Evolutionary conservation across 2,329 filamentous ascomycete genomes (phyloP).

Genomic region (Thielaviopsis euricoi): DNA sequence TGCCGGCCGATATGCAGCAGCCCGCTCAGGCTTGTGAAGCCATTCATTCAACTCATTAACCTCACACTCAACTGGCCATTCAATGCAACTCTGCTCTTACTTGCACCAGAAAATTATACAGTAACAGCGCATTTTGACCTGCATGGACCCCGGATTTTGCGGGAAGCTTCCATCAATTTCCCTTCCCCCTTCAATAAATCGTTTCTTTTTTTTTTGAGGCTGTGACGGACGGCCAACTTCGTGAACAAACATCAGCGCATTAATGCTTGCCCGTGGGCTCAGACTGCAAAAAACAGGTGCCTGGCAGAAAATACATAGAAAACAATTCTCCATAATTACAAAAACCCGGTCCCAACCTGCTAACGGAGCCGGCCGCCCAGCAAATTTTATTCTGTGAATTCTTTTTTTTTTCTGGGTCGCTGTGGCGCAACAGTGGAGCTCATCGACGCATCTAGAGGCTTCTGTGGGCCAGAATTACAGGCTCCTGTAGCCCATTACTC

Average conservation of each 20-base stretch:
- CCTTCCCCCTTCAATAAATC: background rate
- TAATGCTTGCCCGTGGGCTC: background rate
- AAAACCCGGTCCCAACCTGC: background rate
- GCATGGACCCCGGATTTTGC: background rate
- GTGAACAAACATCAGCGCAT: background rate
- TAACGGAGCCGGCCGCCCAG: background rate
- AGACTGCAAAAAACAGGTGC: background rate
- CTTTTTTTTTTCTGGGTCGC: background rate
- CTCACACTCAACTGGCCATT: background rate
- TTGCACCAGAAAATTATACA: background rate
- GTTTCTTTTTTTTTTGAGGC: background rate
- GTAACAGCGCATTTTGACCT: background rate
- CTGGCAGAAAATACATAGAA: too few relatives aligned
- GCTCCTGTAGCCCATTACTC: too few relatives aligned
- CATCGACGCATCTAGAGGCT: too few relatives aligned
- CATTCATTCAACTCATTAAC: too few relatives aligned
- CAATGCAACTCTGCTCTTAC: background rate
- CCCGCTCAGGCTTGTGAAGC: background rate
- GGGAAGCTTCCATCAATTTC: background rate
- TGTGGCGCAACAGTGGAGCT: background rate
- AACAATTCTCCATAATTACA: background rate
- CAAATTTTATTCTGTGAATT: background rate
- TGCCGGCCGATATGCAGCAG: background rate
- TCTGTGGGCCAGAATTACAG: too few relatives aligned
- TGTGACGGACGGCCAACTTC: background rate